Percentiles rank a stretch among this genome's conserved stretches.
Conservation (phyloP, 2,329 filamentous ascomycete genomes). For the Triangularia verruculosa region DNA sequence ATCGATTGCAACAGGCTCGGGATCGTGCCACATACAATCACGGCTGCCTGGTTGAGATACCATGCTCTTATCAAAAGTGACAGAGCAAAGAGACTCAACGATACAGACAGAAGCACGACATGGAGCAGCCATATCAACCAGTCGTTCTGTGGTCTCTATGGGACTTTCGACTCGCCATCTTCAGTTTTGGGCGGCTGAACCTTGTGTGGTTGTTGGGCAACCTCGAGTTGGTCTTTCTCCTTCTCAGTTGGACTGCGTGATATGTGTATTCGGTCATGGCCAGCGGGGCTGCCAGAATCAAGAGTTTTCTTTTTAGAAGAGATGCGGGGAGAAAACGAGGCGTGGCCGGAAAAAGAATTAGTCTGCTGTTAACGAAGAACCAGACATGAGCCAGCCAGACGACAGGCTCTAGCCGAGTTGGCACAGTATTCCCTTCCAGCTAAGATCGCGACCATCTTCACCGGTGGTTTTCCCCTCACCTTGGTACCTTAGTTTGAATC, state of each 20-base stretch:
- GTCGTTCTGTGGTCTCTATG: not conserved
- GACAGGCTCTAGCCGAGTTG: too few species aligned
- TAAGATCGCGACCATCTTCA: not conserved
- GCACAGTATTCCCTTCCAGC: too few species aligned
- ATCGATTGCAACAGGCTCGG: not conserved
- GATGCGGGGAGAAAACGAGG: not conserved
- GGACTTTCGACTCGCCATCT: not conserved
- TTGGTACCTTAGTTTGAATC: not conserved
- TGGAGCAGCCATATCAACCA: conserved; percentile 42
- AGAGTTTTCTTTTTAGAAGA: too few species aligned
- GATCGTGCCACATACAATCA: not conserved
- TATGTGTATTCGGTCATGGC: not conserved
- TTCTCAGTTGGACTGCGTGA: not conserved
- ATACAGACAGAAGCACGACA: conserved; percentile 39
- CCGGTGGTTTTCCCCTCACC: not conserved
- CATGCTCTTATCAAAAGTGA: conserved; percentile 34
- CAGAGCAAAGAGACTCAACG: conserved; percentile 40
- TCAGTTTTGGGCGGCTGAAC: not conserved
- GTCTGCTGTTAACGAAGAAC: not conserved
- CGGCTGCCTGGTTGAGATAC: not conserved
- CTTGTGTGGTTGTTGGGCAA: not conserved
- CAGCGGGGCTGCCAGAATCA: not conserved
- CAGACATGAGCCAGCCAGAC: not conserved
- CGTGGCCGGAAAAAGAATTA: not conserved
- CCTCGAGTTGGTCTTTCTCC: not conserved